Evolutionary conservation across 75 land plant species (phyloP).

Genomic region (Pinus tabuliformis): DNA sequence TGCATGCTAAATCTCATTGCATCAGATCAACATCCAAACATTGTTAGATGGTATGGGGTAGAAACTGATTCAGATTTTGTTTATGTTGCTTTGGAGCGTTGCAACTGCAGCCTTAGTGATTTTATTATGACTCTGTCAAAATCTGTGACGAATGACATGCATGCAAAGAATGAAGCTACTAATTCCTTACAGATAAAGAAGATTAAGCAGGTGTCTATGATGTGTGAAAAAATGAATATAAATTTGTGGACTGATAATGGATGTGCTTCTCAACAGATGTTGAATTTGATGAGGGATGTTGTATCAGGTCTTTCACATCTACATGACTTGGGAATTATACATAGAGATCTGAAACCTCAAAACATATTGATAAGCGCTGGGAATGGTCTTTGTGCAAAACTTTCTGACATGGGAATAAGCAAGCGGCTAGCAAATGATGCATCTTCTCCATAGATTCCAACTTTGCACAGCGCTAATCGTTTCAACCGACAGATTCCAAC

Average conservation of each 20-base stretch:
- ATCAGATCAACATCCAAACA: conserved; percentile 91
- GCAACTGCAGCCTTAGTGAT: conserved; percentile 78
- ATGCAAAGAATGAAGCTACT: background rate
- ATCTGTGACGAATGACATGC: background rate
- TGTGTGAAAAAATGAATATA: conserved; percentile 32
- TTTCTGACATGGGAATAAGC: conserved; percentile 99
- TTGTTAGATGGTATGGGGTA: conserved; percentile 84
- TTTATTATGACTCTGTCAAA: conserved; percentile 40
- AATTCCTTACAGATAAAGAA: conserved; percentile 18
- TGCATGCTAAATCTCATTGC: conserved; percentile 75
- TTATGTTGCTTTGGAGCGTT: conserved; percentile 88
- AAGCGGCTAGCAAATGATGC: conserved; percentile 68
- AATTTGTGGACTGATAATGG: conserved; percentile 68
- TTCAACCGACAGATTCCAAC: too few relatives aligned
- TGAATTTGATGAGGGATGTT: conserved; percentile 89
- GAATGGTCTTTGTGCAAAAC: conserved; percentile 56
- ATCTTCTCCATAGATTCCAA: too few relatives aligned
- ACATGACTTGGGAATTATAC: conserved; percentile 89
- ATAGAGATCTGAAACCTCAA: conserved; percentile 97
- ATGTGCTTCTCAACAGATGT: conserved; percentile 55
- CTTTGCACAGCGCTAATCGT: too few relatives aligned
- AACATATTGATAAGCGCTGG: conserved; percentile 81
- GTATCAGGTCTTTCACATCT: conserved; percentile 82
- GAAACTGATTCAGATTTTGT: conserved; percentile 87
- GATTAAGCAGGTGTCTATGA: conserved; percentile 9